Evolutionary conservation across 192 early-diverging fungal genomes (phyloP).

Genomic region (Coemansia sp.): DNA sequence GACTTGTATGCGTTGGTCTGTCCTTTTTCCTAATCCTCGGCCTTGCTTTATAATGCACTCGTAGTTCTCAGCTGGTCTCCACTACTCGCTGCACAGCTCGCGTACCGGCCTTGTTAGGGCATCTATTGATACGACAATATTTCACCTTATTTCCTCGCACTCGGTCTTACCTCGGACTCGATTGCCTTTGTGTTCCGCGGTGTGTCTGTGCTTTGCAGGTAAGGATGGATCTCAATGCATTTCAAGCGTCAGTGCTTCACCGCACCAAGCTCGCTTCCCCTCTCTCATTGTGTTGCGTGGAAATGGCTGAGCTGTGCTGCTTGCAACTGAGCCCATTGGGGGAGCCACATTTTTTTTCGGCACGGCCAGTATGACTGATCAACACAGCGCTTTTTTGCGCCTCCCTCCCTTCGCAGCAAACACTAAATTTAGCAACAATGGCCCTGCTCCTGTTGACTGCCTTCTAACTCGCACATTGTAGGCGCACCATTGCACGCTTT

Average conservation of each 20-base stretch:
- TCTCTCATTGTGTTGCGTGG: neutral
- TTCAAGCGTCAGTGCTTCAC: neutral
- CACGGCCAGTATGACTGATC: neutral
- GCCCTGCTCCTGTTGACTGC: neutral
- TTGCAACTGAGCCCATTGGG: neutral
- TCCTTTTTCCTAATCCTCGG: neutral
- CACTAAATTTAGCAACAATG: conserved; percentile 7
- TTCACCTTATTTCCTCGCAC: neutral
- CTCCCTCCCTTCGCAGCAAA: neutral
- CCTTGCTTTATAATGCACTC: neutral
- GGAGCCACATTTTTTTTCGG: neutral
- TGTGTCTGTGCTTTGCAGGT: conserved; percentile 5
- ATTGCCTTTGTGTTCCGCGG: neutral
- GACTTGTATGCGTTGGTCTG: neutral
- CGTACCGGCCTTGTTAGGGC: neutral
- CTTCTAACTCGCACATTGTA: neutral
- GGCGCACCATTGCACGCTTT: conserved; percentile 6
- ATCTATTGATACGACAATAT: neutral
- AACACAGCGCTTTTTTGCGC: neutral
- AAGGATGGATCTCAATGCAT: neutral
- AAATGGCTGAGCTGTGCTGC: neutral
- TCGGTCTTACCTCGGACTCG: neutral
- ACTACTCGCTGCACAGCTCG: neutral
- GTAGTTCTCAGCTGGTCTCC: neutral
- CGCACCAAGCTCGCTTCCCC: neutral